Evolutionary conservation across 176 grass and related monocot genomes (phyloP).

Genomic region (Aegilops speltoides): DNA sequence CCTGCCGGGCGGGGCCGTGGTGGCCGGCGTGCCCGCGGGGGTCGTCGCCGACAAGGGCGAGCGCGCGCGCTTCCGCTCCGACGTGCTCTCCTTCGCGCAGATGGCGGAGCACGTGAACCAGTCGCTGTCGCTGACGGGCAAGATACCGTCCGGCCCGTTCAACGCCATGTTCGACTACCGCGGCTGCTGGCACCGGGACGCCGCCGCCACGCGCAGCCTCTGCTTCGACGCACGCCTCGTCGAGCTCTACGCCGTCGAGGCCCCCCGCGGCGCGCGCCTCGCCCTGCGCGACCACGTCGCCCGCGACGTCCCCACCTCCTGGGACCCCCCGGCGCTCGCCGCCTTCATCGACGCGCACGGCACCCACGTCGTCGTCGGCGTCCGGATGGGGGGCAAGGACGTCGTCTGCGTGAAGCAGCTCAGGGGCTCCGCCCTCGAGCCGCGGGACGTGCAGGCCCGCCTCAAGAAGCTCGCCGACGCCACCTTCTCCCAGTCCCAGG

Average conservation of each 20-base stretch:
- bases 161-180: conserved; percentile 80
- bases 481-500: conserved; percentile 41
- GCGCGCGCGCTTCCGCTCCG: conserved; percentile 66
- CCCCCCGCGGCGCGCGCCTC: conserved; percentile 48
- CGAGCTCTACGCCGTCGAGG: conserved; percentile 74
- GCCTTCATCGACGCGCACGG: conserved; percentile 86
- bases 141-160: conserved; percentile 80
- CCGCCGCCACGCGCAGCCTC: conserved; percentile 56
- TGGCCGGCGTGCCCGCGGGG: conserved; percentile 40
- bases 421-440: conserved; percentile 56
- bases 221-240: conserved; percentile 77
- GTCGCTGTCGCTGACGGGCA: conserved; percentile 48
- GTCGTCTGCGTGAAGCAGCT: conserved; percentile 80
- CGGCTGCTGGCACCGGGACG: conserved; percentile 76
- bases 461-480: conserved; percentile 65
- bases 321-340: conserved; percentile 73
- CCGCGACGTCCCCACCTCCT: conserved; percentile 52
- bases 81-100: conserved; percentile 71
- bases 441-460: conserved; percentile 59
- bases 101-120: conserved; percentile 90
- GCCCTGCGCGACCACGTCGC: conserved; percentile 38
- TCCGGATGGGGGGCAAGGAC: conserved; percentile 86
- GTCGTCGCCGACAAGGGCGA: conserved; percentile 81
- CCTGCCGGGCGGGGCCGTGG: conserved; percentile 56
- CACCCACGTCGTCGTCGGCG: conserved; percentile 70